phyloP scores from a whole-genome alignment of 2,329 filamentous ascomycete species.

The Cordyceps cateniannulata region DNA sequence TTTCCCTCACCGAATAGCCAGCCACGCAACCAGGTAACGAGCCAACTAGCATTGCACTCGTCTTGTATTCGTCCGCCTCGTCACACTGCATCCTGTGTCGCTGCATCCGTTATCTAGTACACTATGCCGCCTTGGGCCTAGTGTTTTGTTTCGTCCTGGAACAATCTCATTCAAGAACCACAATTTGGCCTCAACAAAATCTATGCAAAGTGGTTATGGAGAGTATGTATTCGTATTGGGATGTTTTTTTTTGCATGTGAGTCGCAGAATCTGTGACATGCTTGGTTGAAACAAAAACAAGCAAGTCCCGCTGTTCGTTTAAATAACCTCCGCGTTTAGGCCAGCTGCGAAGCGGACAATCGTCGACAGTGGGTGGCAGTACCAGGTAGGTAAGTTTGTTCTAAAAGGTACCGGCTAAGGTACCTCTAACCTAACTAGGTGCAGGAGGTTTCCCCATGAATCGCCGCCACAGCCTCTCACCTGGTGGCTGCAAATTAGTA shows the following conservation, averaged over 20 bases:
- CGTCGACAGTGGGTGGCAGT: no score
- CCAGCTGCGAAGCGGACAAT: no score
- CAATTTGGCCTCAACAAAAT: constrained; percentile 9
- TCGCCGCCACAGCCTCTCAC: constrained; percentile 2
- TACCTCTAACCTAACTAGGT: no score
- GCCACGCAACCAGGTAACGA: not conserved
- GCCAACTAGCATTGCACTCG: constrained; percentile 4
- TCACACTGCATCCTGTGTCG: not conserved
- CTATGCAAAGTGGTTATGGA: not conserved
- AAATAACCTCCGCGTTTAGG: not conserved
- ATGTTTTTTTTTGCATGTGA: not conserved
- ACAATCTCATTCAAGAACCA: not conserved
- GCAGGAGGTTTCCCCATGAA: no score
- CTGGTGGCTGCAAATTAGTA: not conserved
- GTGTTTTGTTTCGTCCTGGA: not conserved
- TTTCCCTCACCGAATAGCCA: not conserved
- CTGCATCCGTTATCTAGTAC: not conserved
- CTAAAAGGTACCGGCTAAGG: no score
- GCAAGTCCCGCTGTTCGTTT: not conserved
- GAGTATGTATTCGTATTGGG: not conserved
- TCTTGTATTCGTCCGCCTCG: not conserved
- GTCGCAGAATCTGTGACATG: not conserved
- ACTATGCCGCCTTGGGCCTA: constrained; percentile 1
- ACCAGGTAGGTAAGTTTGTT: no score
- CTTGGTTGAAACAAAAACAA: not conserved